phyloP scores from a whole-genome alignment of 1,284 basidiomycete species.

The Malassezia vespertilionis region DNA sequence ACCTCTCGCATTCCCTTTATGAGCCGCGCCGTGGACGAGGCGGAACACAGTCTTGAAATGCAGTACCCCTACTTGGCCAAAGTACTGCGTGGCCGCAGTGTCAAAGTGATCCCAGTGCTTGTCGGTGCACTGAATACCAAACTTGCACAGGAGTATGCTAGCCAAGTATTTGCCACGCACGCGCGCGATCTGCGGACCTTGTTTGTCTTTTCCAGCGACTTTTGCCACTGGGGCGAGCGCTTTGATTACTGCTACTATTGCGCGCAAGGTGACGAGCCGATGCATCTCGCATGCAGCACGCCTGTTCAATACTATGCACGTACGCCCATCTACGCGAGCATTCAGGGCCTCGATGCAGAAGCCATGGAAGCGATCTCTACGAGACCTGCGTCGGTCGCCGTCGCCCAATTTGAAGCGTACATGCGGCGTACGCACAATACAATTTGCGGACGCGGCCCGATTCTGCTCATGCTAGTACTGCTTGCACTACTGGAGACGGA shows the following conservation, averaged over 20 bases:
- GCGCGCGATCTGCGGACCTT: slow-evolving; percentile 66
- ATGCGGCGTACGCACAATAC: slow-evolving; percentile 78
- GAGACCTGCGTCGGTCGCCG: slow-evolving; percentile 24
- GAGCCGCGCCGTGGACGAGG: slow-evolving; percentile 64
- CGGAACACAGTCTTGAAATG: slow-evolving; percentile 97
- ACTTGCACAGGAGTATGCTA: slow-evolving; percentile 57
- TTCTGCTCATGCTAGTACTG: slow-evolving; percentile 76
- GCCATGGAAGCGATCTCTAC: slow-evolving; percentile 61
- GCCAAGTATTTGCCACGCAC: slow-evolving; percentile 66
- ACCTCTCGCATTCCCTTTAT: slow-evolving; percentile 67
- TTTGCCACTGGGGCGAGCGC: slow-evolving; percentile 91
- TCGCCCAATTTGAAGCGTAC: slow-evolving; percentile 54
- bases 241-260: slow-evolving; percentile 85
- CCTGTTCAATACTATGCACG: slow-evolving; percentile 5
- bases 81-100: slow-evolving; percentile 64
- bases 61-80: slow-evolving; percentile 86
- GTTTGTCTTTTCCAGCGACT: slow-evolving; percentile 86
- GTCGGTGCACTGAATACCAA: slow-evolving; percentile 62
- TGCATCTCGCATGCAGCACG: slow-evolving; percentile 7
- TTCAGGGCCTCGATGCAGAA: slow-evolving; percentile 63
- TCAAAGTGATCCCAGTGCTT: slow-evolving; percentile 77
- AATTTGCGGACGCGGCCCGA: slow-evolving; percentile 90
- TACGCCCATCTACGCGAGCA: slow-evolving; percentile 53
- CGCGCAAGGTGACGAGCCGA: slow-evolving; percentile 49
- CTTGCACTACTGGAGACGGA: slow-evolving; percentile 57